A percentile compares a stretch with the other conserved stretches of the same genome.
Evolutionary conservation across 179 eudicot species (phyloP).

Genomic region (Monotropa hypopitys): DNA sequence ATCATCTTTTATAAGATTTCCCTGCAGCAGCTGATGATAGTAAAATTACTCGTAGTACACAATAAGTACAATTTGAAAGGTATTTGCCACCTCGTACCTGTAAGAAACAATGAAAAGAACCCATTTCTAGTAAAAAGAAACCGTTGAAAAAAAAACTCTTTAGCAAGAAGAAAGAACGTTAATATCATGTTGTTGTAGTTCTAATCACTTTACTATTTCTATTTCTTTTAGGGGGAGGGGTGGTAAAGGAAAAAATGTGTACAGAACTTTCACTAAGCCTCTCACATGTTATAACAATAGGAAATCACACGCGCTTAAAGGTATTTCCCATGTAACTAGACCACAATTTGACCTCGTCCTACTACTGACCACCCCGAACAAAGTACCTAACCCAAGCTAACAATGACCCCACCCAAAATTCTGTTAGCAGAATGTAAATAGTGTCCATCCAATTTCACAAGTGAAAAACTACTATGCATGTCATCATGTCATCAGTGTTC

Average conservation of each 20-base stretch:
- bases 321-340: background rate
- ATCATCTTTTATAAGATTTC: constrained; percentile 12
- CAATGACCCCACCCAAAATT: background rate
- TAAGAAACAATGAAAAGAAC: background rate
- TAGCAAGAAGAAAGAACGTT: background rate
- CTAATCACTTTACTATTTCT: background rate
- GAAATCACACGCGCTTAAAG: background rate
- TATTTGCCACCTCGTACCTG: background rate
- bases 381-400: background rate
- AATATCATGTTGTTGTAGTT: background rate
- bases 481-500: no score
- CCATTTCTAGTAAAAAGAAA: background rate
- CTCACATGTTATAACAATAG: background rate
- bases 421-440: background rate
- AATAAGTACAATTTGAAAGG: background rate
- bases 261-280: background rate
- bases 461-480: background rate
- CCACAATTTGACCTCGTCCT: background rate
- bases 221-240: background rate
- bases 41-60: background rate
- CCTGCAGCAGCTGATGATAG: constrained; percentile 16
- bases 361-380: background rate
- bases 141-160: background rate
- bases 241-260: background rate
- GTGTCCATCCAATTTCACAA: background rate